These are phyloP conservation scores for Epichloe glyceriae DNA, from an alignment of 2,329 filamentous ascomycete species.

Conservation along the genomic window DNA sequence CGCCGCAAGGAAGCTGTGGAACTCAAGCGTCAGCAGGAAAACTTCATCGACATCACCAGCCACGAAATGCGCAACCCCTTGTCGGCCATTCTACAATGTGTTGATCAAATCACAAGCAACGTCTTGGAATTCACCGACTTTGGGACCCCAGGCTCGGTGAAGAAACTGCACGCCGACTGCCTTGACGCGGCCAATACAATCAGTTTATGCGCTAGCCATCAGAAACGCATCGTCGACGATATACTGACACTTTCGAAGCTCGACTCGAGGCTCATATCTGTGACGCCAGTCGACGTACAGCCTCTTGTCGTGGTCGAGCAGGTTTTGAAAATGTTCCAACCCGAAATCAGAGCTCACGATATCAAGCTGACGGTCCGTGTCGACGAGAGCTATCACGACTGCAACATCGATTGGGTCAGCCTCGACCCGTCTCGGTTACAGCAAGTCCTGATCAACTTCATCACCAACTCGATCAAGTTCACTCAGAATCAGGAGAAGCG, in stretches of 20 bases:
- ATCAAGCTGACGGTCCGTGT: conserved; percentile 58
- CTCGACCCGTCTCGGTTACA: conserved; percentile 62
- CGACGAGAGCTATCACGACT: conserved; percentile 49
- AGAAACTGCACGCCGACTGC: conserved; percentile 36
- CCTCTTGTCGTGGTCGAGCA: conserved; percentile 51
- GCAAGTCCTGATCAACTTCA: conserved; percentile 64
- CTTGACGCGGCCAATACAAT: conserved; percentile 69
- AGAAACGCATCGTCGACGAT: conserved; percentile 61
- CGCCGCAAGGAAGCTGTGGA: conserved; percentile 70
- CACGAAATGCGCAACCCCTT: conserved; percentile 68
- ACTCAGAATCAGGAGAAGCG: conserved; percentile 45
- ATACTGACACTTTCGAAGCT: conserved; percentile 57
- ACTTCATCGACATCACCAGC: conserved; percentile 60
- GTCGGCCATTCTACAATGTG: conserved; percentile 61
- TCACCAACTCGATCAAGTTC: conserved; percentile 54
- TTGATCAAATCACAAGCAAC: conserved; percentile 52
- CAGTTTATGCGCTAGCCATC: conserved; percentile 63
- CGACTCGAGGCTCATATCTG: conserved; percentile 55
- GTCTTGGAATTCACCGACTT: conserved; percentile 26
- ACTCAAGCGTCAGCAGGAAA: conserved; percentile 57
- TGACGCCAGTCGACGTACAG: conserved; percentile 57
- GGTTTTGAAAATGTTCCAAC: conserved; percentile 66
- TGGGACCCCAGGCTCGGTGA: conserved; percentile 25
- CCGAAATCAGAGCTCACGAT: conserved; percentile 56
- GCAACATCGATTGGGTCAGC: conserved; percentile 57